phyloP scores from a whole-genome alignment of 176 grass and related monocot genomes.

The Cenchrus americanus region DNA sequence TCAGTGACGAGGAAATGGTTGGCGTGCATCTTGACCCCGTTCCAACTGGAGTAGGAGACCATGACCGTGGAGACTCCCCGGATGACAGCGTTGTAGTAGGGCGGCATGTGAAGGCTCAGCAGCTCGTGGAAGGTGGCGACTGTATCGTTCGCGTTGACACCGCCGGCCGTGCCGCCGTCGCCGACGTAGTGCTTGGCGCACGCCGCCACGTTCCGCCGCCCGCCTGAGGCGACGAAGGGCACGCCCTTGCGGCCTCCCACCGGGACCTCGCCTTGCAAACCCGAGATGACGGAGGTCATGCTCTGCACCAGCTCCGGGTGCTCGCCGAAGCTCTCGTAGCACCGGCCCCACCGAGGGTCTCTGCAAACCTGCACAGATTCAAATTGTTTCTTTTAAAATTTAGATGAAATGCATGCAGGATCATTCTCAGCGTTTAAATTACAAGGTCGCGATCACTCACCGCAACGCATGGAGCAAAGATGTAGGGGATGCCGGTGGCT shows the following conservation, averaged over 20 bases:
- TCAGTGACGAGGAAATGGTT: constrained; percentile 67
- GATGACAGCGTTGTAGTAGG: constrained; percentile 64
- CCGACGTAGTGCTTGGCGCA: constrained; percentile 82
- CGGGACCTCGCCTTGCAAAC: constrained; percentile 62
- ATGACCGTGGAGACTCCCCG: constrained; percentile 77
- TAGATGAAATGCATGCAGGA: not conserved
- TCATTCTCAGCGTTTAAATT: not conserved
- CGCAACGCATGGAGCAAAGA: constrained; percentile 65
- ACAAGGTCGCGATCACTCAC: not conserved
- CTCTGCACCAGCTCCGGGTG: constrained; percentile 54
- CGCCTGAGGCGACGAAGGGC: constrained; percentile 45
- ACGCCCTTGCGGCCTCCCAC: constrained; percentile 34
- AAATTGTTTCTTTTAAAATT: not conserved
- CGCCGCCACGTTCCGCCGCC: constrained; percentile 60
- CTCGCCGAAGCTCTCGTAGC: constrained; percentile 91
- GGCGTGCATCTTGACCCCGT: constrained; percentile 81
- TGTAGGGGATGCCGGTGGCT: constrained; percentile 73
- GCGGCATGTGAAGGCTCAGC: constrained; percentile 67
- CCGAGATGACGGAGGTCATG: constrained; percentile 63
- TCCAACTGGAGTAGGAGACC: constrained; percentile 82
- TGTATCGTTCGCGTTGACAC: constrained; percentile 66
- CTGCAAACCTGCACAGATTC: constrained; percentile 58
- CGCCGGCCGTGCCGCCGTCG: constrained; percentile 64
- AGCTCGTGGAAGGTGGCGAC: constrained; percentile 48
- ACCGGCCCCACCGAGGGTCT: constrained; percentile 80